Conservation (phyloP, 768 basidiomycete genomes). For the Auriscalpium vulgare region DNA sequence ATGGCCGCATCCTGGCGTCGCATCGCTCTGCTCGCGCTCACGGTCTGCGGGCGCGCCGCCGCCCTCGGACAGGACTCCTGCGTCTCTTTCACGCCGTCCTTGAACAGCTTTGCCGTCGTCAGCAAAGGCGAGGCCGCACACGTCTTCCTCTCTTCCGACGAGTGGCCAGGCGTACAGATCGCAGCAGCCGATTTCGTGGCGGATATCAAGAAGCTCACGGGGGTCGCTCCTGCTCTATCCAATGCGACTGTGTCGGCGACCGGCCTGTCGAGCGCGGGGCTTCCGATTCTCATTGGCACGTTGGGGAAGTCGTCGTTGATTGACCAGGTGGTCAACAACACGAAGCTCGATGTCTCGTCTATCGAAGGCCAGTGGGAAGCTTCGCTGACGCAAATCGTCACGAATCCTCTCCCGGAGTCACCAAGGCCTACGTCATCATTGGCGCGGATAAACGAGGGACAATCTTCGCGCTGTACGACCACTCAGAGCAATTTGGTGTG, state of each 20-base stretch:
- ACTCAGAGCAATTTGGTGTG: constrained; percentile 58
- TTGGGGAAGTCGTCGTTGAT: constrained; percentile 51
- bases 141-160: constrained; percentile 43
- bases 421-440: constrained; percentile 57
- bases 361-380: constrained; percentile 64
- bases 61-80: constrained; percentile 45
- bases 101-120: constrained; percentile 35
- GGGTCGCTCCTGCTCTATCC: constrained; percentile 37
- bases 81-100: constrained; percentile 33
- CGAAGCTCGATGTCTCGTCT: constrained; percentile 45
- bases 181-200: constrained; percentile 52
- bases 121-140: constrained; percentile 37
- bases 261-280: constrained; percentile 18
- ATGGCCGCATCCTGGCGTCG: not conserved
- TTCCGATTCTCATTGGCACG: constrained; percentile 57
- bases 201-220: constrained; percentile 57
- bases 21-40: not conserved
- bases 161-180: constrained; percentile 57
- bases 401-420: constrained; percentile 47
- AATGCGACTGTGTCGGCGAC: constrained; percentile 32
- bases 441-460: constrained; percentile 66
- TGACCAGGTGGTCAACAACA: constrained; percentile 40
- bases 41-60: constrained; percentile 12
- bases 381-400: constrained; percentile 43
- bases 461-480: constrained; percentile 58